Evolutionary conservation across 805 yeast genomes (phyloP), one percentile per base, ranked within the genome.

Genomic region (Vanderwaltozyma tropicalis): DNA sequence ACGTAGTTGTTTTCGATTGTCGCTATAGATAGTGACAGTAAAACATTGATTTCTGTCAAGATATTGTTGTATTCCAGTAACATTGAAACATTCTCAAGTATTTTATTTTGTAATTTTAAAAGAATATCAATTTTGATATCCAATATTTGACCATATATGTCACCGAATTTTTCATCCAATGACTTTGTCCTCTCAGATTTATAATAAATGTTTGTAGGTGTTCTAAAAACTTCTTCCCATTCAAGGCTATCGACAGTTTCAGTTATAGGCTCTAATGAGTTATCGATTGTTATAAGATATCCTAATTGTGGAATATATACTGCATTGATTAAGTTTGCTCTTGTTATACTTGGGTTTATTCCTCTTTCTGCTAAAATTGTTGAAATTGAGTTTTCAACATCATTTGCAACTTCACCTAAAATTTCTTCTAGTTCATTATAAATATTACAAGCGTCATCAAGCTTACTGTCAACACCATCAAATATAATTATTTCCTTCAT

Each of bases 301-400:
- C 74, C 74, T 17, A 69, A 41, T 31, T 69, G 72, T 3, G 74
- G 74, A 19, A 68, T 62, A 43, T 68, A 69, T 0, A 64, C 61
- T 0, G 62, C 62, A 37, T 63, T 66, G 1, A 62, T 26, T 2
- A 45, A n/a, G 5, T 47, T 47, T 2, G 43, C 40, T 15, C 31
- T 31, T 6, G 31, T 30, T 13, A 37, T 39, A 3, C 16, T 28
- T 10, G 21, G 12, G 4, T 13, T 24, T 1, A 29, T 27, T 2
- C 49, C 20, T 2, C 55, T 25, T 5, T 44, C 45, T 3, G 29
- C 24, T 7, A 53, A 12, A 12, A 33, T 11, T 7, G 34, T 26
- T 8, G 24, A 25, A 13, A 46, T 10, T 3, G 19, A 7, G 6
- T n/a, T 21, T 34, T 45, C 46, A 0, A 48, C 43, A 8, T 40